Evolutionary conservation across 805 yeast species (phyloP), one percentile per base, ranked within the genome.

Genomic region (Candida wancherniae): DNA sequence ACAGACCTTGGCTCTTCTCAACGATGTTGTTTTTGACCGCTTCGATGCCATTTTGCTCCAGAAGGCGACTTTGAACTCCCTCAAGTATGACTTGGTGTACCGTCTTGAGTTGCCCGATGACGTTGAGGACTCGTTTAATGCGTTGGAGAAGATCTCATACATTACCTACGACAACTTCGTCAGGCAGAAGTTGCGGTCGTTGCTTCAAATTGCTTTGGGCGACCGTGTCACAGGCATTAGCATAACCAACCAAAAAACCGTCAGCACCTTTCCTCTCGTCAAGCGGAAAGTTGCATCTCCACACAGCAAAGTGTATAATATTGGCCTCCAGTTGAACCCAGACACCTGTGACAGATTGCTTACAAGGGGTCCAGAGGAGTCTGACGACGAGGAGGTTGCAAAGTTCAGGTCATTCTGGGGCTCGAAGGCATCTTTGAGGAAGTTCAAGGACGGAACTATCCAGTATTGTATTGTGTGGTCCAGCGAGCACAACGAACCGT

Each of bases 391-490:
- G 19, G 61, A 63, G 24, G 77, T 69, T 10, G 62, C 72, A 5
- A 67, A 71, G 33, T 92, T 92, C 63, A 75, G 83, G 44, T 61
- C 74, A 5, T 88, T 92, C 51, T 92, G 99, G 99, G 97, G 97
- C 8, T 51, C 72, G 7, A 80, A 75, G 43, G 77, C 94, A 0
- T 84, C 92, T 9, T 67, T 92, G 34, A 77, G 99, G 65, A 76
- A 92, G 53, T 92, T 90, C 63, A 87, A 84, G 51, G 95, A 92
- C 58, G 97, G 97, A 22, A 68, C 81, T 4, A 87, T 92, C 37
- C 80, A 77, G 40, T 94, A 92, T 58, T 84, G 95, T 54, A 94
- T 92, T 34, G 81, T 87, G 18, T 92, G 97, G 97, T 61, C 73
- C 4, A 63, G 73, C 5, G 44, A 48, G 23, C 57, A 73, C 13